These are phyloP conservation scores for Mercurialis annua DNA, from an alignment of 345 rosid species.

Conservation along the genomic window DNA sequence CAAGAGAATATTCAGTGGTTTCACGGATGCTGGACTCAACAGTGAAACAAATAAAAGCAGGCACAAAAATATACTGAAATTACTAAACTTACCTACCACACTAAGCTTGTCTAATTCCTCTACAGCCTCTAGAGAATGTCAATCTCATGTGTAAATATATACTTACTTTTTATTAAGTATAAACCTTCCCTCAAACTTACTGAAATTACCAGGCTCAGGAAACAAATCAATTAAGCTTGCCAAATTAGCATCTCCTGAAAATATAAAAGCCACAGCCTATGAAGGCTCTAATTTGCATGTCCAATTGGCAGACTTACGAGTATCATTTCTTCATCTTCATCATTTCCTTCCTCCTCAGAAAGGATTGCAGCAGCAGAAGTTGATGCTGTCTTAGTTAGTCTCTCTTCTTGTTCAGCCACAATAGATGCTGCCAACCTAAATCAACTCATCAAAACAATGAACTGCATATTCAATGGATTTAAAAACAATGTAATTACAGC, in stretches of 20 bases:
- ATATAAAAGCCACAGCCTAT: background rate
- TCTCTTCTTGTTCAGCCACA: conserved; percentile 53
- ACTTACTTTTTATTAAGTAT: background rate
- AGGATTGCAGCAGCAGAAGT: conserved; percentile 42
- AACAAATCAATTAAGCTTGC: conserved; percentile 3
- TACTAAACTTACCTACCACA: background rate
- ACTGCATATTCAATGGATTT: conserved; percentile 7
- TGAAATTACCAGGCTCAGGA: background rate
- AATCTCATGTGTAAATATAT: background rate
- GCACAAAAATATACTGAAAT: background rate
- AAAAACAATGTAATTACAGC: conserved; percentile 10
- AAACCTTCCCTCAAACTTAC: background rate
- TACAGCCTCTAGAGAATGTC: background rate
- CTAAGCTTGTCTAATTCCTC: background rate
- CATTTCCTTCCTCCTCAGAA: conserved; percentile 37
- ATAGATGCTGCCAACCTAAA: conserved; percentile 72
- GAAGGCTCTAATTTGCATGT: background rate
- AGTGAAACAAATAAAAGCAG: background rate
- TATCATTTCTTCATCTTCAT: conserved; percentile 53
- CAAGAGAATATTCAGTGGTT: background rate
- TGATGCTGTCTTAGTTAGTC: conserved; percentile 31
- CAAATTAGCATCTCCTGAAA: background rate
- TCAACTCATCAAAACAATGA: conserved; percentile 22
- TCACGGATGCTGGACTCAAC: background rate
- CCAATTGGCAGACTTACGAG: conserved; percentile 17